Percentiles rank a stretch among this genome's conserved stretches.
These are phyloP conservation scores for Quambalaria eucalypti DNA, from an alignment of 1,284 basidiomycete genomes.

Conservation along the genomic window DNA sequence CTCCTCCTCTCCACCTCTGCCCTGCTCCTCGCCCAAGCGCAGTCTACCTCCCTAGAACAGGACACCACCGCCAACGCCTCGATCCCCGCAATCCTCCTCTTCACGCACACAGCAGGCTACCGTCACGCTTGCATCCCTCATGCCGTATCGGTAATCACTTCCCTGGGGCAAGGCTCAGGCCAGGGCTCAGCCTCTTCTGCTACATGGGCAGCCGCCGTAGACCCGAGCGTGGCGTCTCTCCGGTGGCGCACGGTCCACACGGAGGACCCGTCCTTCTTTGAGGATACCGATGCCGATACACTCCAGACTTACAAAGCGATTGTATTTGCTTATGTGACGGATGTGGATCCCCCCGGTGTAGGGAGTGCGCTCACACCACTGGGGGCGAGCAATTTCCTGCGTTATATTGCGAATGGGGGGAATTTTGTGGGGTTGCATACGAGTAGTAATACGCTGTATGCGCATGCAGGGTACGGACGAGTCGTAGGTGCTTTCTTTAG, in stretches of 20 bases:
- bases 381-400: constrained; percentile 59
- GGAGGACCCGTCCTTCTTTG: constrained; percentile 20
- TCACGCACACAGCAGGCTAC: constrained; percentile 45
- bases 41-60: no score
- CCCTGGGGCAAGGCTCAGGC: constrained; percentile 55
- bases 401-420: constrained; percentile 61
- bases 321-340: constrained; percentile 59
- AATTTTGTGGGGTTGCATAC: constrained; percentile 64
- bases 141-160: constrained; percentile 56
- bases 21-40: no score
- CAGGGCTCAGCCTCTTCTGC: no score
- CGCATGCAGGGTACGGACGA: constrained; percentile 58
- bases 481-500: constrained; percentile 60
- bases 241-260: constrained; percentile 18
- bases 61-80: no score
- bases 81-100: constrained; percentile 31
- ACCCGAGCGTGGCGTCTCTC: constrained; percentile 8
- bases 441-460: constrained; percentile 61
- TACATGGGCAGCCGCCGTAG: no score
- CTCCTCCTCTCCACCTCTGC: no score
- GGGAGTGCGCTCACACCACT: constrained; percentile 57
- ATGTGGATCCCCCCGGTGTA: constrained; percentile 48
- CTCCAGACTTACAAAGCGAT: constrained; percentile 46
- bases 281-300: constrained; percentile 11
- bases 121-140: constrained; percentile 70